A percentile compares a stretch with the other conserved stretches of the same genome.
Evolutionary conservation across 495 filamentous ascomycete species (phyloP).

Genomic region (Durotheca rogersii): DNA sequence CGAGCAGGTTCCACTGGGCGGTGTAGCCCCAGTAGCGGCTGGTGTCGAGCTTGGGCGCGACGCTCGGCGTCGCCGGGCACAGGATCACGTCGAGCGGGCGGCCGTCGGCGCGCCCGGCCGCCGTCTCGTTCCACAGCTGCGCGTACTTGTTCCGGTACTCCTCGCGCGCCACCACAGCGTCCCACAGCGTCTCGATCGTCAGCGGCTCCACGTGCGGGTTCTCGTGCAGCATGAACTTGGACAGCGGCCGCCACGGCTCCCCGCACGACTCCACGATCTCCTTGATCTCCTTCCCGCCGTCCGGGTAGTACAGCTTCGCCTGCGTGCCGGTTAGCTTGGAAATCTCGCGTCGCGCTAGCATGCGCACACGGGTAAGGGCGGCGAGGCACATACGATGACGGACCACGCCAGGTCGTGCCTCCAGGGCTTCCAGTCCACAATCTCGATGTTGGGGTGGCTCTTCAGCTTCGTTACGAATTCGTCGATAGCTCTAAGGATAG

Average conservation of each 20-base stretch:
- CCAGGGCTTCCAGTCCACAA: constrained; percentile 68
- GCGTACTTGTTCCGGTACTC: constrained; percentile 60
- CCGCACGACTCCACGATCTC: constrained; percentile 52
- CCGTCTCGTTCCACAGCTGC: constrained; percentile 57
- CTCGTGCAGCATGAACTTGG: constrained; percentile 50
- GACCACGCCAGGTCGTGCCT: constrained; percentile 62
- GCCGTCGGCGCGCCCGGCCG: not conserved
- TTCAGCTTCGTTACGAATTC: constrained; percentile 57
- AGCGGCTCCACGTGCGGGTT: constrained; percentile 47
- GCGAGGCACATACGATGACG: constrained; percentile 45
- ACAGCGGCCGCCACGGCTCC: constrained; percentile 56
- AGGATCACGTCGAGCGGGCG: constrained; percentile 66
- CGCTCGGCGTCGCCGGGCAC: constrained; percentile 60
- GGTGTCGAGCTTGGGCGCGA: constrained; percentile 60
- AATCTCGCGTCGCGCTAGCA: too few species aligned
- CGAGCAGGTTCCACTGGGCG: constrained; percentile 70
- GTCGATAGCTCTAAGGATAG: constrained; percentile 60
- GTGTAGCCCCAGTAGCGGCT: constrained; percentile 72
- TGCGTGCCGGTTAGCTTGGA: constrained; percentile 8
- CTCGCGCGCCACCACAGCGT: constrained; percentile 48
- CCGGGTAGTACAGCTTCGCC: constrained; percentile 50
- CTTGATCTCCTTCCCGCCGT: constrained; percentile 57
- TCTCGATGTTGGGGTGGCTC: constrained; percentile 46
- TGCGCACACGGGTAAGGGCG: not conserved
- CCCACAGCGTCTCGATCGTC: constrained; percentile 40